Conservation (phyloP, 1,284 basidiomycete genomes). For the Termitomyces sp. region DNA sequence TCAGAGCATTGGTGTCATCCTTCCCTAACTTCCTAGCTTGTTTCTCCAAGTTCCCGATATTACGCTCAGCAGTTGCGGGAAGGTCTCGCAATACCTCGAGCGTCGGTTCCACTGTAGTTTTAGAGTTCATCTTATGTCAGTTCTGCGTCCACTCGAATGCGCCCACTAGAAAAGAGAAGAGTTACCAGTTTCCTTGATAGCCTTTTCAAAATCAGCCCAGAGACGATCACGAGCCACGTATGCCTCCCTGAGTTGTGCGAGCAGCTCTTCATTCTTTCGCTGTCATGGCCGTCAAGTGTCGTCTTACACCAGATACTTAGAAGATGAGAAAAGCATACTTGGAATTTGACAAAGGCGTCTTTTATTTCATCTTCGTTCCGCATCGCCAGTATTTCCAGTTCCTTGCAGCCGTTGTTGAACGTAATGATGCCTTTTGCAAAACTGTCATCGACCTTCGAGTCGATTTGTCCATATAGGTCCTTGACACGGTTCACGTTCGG, state of each 20-base stretch:
- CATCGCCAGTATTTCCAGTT: conserved; percentile 38
- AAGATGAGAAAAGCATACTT: conserved; percentile 26
- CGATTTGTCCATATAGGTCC: conserved; percentile 34
- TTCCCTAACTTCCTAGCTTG: conserved; percentile 39
- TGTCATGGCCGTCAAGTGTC: conserved; percentile 8
- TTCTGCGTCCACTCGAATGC: background rate
- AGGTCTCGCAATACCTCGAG: conserved; percentile 31
- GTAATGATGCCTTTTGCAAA: conserved; percentile 43
- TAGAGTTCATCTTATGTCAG: conserved; percentile 5
- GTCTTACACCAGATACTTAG: background rate
- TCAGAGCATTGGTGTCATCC: conserved; percentile 26
- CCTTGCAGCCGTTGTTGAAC: conserved; percentile 52
- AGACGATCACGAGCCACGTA: conserved; percentile 41
- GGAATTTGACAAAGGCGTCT: conserved; percentile 31
- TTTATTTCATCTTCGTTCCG: conserved; percentile 38
- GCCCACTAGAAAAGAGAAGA: background rate
- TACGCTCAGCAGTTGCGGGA: conserved; percentile 39
- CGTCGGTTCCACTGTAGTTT: conserved; percentile 29
- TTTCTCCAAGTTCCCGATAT: conserved; percentile 39
- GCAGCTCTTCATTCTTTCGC: conserved; percentile 28
- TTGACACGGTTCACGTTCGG: conserved; percentile 48
- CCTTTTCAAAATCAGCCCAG: conserved; percentile 38
- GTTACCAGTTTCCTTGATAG: conserved; percentile 41
- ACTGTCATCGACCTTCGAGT: conserved; percentile 42
- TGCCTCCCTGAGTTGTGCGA: conserved; percentile 39